These are phyloP conservation scores for Trichoderma pleuroti DNA, from an alignment of 2,329 filamentous ascomycete species.

Conservation along the genomic window DNA sequence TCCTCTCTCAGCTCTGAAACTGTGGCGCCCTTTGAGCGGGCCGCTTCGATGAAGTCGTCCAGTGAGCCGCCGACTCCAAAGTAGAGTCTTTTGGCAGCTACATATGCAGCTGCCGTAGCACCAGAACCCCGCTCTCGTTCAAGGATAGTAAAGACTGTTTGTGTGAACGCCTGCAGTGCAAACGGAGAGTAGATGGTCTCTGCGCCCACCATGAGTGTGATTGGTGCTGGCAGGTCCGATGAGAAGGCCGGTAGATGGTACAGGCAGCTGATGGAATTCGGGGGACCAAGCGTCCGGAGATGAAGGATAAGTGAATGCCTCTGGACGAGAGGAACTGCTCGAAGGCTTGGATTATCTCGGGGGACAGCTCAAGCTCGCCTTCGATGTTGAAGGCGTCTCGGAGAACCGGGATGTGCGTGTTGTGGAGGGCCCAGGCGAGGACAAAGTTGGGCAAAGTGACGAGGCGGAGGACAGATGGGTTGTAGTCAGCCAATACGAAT, in stretches of 20 bases:
- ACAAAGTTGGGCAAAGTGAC: slow-evolving; percentile 78
- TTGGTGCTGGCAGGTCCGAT: slow-evolving; percentile 11
- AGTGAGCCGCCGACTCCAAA: slow-evolving; percentile 82
- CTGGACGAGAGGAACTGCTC: slow-evolving; percentile 46
- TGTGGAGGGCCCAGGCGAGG: slow-evolving; percentile 60
- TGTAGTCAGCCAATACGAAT: slow-evolving; percentile 75
- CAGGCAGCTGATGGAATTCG: slow-evolving; percentile 58
- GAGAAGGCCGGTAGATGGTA: slow-evolving; percentile 31
- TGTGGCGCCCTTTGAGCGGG: slow-evolving; percentile 45
- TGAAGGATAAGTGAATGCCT: slow-evolving; percentile 58
- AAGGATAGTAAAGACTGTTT: slow-evolving; percentile 60
- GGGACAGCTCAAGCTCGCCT: slow-evolving; percentile 62
- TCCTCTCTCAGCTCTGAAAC: slow-evolving; percentile 56
- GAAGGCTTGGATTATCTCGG: slow-evolving; percentile 58
- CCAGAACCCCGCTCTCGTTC: slow-evolving; percentile 37
- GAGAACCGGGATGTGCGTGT: slow-evolving; percentile 37
- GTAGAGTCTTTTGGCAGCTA: slow-evolving; percentile 76
- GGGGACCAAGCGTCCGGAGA: slow-evolving; percentile 74
- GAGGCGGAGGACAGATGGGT: slow-evolving; percentile 70
- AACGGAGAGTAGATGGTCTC: slow-evolving; percentile 82
- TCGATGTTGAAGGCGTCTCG: slow-evolving; percentile 47
- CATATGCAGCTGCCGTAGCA: slow-evolving; percentile 56
- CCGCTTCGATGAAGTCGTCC: slow-evolving; percentile 63
- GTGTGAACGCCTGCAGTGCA: slow-evolving; percentile 64
- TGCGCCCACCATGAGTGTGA: slow-evolving; percentile 62